A percentile compares a stretch with the other conserved stretches of the same genome.
Conservation (phyloP, 495 filamentous ascomycete genomes). For the Daldinia childiae region DNA sequence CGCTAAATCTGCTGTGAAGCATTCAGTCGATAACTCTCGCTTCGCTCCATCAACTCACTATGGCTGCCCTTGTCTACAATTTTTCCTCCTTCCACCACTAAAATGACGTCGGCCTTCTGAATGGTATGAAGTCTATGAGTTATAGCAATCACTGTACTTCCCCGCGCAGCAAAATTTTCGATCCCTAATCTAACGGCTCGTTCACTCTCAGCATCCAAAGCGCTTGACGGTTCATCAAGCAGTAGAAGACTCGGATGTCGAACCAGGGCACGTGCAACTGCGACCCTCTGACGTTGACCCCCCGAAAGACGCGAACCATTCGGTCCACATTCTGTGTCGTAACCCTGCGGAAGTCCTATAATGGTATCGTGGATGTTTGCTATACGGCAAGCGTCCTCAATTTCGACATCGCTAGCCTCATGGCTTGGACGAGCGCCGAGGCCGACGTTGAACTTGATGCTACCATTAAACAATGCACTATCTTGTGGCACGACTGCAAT, state of each 20-base stretch:
- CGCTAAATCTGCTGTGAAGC: conserved; percentile 51
- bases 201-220: conserved; percentile 64
- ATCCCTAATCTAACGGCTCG: conserved; percentile 50
- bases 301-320: conserved; percentile 68
- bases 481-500: conserved; percentile 64
- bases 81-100: conserved; percentile 71
- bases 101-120: conserved; percentile 74
- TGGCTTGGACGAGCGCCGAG: conserved; percentile 55
- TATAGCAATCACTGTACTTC: conserved; percentile 80
- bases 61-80: conserved; percentile 74
- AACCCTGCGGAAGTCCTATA: conserved; percentile 61
- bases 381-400: conserved; percentile 52
- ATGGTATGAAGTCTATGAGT: conserved; percentile 80
- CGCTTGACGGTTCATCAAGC: conserved; percentile 78
- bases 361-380: conserved; percentile 53
- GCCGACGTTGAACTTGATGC: conserved; percentile 58
- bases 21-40: conserved; percentile 65
- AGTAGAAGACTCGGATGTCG: conserved; percentile 75
- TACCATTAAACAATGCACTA: conserved; percentile 61
- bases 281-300: conserved; percentile 70
- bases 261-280: conserved; percentile 71
- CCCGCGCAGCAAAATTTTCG: conserved; percentile 50
- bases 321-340: conserved; percentile 62
- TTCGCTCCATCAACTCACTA: conserved; percentile 66
- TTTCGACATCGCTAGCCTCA: conserved; percentile 56